A percentile compares a stretch with the other conserved stretches of the same genome.
Conservation (phyloP, 2,329 filamentous ascomycete species). For the Cladosporium sp. region DNA sequence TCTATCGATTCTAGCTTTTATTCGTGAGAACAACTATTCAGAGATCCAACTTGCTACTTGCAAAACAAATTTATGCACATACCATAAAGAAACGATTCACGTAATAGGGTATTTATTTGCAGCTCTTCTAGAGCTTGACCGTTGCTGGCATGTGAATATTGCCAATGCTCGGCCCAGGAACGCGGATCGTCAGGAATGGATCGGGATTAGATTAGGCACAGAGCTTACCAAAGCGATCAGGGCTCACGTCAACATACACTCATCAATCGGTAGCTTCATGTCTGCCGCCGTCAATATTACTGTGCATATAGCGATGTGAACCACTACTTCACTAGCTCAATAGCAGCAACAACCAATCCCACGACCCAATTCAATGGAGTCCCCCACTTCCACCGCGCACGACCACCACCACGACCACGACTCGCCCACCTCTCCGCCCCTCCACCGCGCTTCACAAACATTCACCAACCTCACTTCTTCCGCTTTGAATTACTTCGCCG, state of each 20-base stretch:
- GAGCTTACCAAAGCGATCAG: neutral
- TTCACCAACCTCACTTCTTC: conserved; percentile 19
- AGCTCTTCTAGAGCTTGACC: no score
- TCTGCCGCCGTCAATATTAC: neutral
- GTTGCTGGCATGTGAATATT: conserved; percentile 1
- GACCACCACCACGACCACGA: neutral
- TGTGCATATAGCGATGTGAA: conserved; percentile 1
- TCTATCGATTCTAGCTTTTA: neutral
- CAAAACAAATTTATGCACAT: no score
- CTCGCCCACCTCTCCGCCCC: conserved; percentile 4
- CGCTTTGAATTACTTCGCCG: conserved; percentile 44
- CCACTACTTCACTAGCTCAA: neutral
- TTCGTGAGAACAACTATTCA: no score
- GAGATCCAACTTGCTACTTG: no score
- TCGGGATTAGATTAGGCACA: neutral
- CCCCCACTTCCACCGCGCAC: neutral
- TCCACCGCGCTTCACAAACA: conserved; percentile 3
- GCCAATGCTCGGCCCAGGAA: conserved; percentile 3
- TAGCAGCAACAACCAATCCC: neutral
- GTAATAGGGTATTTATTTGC: no score
- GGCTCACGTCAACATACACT: neutral
- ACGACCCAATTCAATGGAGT: conserved; percentile 1
- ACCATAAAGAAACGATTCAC: no score
- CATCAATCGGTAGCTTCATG: no score
- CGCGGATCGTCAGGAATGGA: conserved; percentile 5